Base-by-base conservation (phyloP, 768 basidiomycete species). In the Mycena polygramma region DNA sequence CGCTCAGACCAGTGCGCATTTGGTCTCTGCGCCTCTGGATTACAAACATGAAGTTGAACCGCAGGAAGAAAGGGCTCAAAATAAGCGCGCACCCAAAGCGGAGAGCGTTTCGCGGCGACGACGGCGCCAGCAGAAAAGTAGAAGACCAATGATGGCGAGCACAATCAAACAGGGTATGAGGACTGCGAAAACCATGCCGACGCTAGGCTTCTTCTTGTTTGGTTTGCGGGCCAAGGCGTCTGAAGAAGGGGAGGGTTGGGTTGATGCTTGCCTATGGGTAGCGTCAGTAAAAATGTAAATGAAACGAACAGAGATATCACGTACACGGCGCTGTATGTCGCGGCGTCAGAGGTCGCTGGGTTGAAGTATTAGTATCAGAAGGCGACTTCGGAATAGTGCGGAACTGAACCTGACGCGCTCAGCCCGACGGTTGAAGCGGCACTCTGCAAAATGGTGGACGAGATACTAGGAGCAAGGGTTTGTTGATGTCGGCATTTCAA, bases 11-110 rank as follows among this genome's bases (percentile, higher is more conserved):
- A 68, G 9, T 30, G 67, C 0, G 39, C 36, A 41, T 9, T 41
- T 2, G 45, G 43, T 7, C 54, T 20, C 39, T 62, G 67, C 15
- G 54, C 67, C 48, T 62, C 67, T 68, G 43, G n/a, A 24, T n/a
- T n/a, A n/a, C n/a, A 39, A 41, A 37, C n/a, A 14, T 13, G 15
- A 20, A 46, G 45, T 46, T 46, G 17, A 46, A 46, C 15, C 19
- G 4, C 15, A 46, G 45, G 45, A 17, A 46, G 13, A 15, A 46
- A 46, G 19, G n/a, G n/a, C n/a, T n/a, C n/a, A n/a, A 26, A 19
- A 52, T 45, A 35, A 19, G 7, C 15, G 15, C 36, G 14, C 8
- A 66, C 64, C 57, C 15, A 66, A 22, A 9, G 30, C 64, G 19
- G n/a, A 57, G 45, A 35, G 24, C 7, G 37, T 1, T 10, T 51